Evolutionary conservation across 331 rosid genomes (phyloP).

Genomic region (Acacia pycnantha): DNA sequence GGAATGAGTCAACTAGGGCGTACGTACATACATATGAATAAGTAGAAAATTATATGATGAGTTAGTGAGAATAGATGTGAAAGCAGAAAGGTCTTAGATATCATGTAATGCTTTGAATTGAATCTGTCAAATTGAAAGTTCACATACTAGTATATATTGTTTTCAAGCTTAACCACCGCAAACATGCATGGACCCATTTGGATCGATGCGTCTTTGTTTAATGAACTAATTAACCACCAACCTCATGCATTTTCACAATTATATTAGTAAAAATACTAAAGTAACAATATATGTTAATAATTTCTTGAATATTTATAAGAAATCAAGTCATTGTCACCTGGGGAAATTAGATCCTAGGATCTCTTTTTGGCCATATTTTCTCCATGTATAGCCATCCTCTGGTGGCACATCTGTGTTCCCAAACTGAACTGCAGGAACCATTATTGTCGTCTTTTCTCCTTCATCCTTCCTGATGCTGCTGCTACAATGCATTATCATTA

Average conservation of each 20-base stretch:
- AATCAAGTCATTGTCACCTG: slow-evolving; percentile 30
- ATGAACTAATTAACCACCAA: neutral
- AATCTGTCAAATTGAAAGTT: slow-evolving; percentile 1
- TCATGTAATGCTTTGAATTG: slow-evolving; percentile 23
- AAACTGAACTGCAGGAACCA: slow-evolving; percentile 56
- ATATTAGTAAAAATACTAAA: neutral
- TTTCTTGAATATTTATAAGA: neutral
- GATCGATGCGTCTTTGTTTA: neutral
- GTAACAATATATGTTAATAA: neutral
- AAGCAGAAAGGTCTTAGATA: neutral
- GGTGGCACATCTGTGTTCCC: slow-evolving; percentile 77
- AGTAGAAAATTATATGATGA: neutral
- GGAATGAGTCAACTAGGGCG: slow-evolving; percentile 19
- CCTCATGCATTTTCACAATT: neutral
- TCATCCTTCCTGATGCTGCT: slow-evolving; percentile 38
- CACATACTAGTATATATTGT: neutral
- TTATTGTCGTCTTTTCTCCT: slow-evolving; percentile 30
- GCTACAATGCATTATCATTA: neutral
- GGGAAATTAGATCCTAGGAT: slow-evolving; percentile 66
- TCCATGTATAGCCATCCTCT: slow-evolving; percentile 75
- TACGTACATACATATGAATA: neutral
- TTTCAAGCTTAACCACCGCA: neutral
- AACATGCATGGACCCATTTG: neutral
- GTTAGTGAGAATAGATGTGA: neutral
- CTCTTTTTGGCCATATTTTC: slow-evolving; percentile 89